A percentile compares a stretch with the other conserved stretches of the same genome.
phyloP scores from a whole-genome alignment of 1,139 yeast species.

The Taphrina deformans region DNA sequence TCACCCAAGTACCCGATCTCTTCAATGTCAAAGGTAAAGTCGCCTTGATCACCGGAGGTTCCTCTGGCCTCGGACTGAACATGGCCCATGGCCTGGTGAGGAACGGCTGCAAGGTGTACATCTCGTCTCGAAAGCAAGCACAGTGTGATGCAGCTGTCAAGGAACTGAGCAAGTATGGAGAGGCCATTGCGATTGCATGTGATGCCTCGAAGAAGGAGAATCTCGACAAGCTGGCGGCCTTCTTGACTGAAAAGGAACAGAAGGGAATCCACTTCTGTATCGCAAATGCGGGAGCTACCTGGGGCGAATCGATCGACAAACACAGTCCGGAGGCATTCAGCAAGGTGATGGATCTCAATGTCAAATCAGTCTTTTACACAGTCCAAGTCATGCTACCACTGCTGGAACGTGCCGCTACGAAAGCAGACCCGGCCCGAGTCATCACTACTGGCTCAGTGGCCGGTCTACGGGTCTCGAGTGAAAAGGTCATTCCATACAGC shows the following conservation, averaged over 20 bases:
- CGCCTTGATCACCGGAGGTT: slow-evolving; percentile 78
- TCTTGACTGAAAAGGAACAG: slow-evolving; percentile 51
- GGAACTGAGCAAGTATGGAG: slow-evolving; percentile 53
- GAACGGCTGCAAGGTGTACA: slow-evolving; percentile 49
- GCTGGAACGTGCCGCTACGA: slow-evolving; percentile 57
- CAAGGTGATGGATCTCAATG: slow-evolving; percentile 59
- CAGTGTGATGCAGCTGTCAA: slow-evolving; percentile 65
- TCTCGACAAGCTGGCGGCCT: slow-evolving; percentile 52
- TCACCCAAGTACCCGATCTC: slow-evolving; percentile 39
- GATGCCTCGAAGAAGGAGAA: slow-evolving; percentile 60
- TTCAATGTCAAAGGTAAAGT: slow-evolving; percentile 59
- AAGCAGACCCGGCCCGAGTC: slow-evolving; percentile 65
- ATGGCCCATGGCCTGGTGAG: slow-evolving; percentile 30
- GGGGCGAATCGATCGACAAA: slow-evolving; percentile 67
- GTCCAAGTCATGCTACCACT: slow-evolving; percentile 64
- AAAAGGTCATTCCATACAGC: slow-evolving; percentile 56
- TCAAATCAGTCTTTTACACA: slow-evolving; percentile 69
- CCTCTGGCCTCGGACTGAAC: slow-evolving; percentile 19
- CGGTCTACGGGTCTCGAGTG: slow-evolving; percentile 39
- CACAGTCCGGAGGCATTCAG: slow-evolving; percentile 65
- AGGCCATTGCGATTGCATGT: slow-evolving; percentile 59
- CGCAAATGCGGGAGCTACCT: slow-evolving; percentile 82
- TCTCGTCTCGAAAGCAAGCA: slow-evolving; percentile 64
- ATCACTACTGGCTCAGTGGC: slow-evolving; percentile 68
- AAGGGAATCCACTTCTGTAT: slow-evolving; percentile 64